Evolutionary conservation across 106 monocot genomes (phyloP).

Genomic region (Alisma plantagoaquatica): DNA sequence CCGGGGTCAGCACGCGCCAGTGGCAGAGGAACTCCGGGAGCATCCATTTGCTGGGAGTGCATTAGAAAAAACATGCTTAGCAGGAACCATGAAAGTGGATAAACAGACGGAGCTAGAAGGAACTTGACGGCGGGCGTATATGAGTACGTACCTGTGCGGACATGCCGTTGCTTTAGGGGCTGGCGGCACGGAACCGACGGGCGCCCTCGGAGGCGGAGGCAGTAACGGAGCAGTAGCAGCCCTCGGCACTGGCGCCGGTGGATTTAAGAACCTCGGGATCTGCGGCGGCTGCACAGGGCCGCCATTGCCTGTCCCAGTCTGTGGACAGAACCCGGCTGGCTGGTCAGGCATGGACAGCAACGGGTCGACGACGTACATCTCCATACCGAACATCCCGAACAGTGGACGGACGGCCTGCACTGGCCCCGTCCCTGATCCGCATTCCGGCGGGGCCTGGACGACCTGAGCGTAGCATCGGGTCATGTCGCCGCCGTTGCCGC

Average conservation of each 20-base stretch:
- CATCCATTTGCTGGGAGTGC: constrained; percentile 12
- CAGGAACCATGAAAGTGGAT: background rate
- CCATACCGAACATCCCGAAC: constrained; percentile 41
- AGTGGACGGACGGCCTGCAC: constrained; percentile 30
- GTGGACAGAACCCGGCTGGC: constrained; percentile 35
- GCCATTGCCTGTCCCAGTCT: background rate
- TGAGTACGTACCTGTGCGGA: background rate
- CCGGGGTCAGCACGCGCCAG: constrained; percentile 15
- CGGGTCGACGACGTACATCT: constrained; percentile 40
- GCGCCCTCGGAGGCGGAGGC: background rate
- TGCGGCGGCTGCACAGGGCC: background rate
- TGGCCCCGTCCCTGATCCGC: constrained; percentile 25
- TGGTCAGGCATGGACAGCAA: constrained; percentile 43
- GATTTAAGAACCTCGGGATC: no score
- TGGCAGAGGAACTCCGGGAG: constrained; percentile 6
- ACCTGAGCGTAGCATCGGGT: constrained; percentile 44
- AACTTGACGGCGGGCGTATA: background rate
- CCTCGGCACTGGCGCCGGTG: background rate
- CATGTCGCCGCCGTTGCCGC: constrained; percentile 35
- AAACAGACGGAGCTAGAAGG: background rate
- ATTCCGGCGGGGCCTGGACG: constrained; percentile 20
- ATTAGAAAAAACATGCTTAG: background rate
- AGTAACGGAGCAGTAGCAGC: background rate
- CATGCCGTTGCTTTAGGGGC: background rate
- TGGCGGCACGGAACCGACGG: background rate